Base-by-base conservation (phyloP, 2,329 filamentous ascomycete species). In the Xylaria sp. region DNA sequence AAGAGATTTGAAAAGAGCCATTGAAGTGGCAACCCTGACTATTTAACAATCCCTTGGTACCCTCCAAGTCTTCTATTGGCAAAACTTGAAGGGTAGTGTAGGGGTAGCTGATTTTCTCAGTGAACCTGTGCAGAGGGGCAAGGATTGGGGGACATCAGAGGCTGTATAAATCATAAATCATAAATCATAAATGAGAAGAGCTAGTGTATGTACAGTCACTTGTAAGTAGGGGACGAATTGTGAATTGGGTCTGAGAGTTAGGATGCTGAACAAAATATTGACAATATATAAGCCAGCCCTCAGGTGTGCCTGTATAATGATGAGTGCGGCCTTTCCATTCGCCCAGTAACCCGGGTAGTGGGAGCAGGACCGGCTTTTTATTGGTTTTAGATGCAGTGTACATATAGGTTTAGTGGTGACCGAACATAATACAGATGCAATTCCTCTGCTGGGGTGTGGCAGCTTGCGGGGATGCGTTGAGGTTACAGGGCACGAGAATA, bases 311-410 rank as follows among this genome's bases (percentile, higher is more conserved):
- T 28, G 57, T 64, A 60, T 60, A 57, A 54, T 8, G 17, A 28
- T 8, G 17, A 28, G 33, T 42, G n/a, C n/a, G 37, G 8, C 45
- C 45, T 12, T 60, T 51, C 50, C 43, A 57, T n/a, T 49, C 21
- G 23, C 21, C 61, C 42, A 25, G 42, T 23, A 35, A 46, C 43
- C 45, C 14, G 45, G 56, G 9, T n/a, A n/a, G n/a, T 60, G 46
- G 45, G 25, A 51, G 51, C 9, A 28, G 45, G 46, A 55, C 47
- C 40, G 31, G 61, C 50, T 40, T 61, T 51, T 25, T 46, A 64
- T 60, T 64, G 57, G 57, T 53, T 33, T 58, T 12, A 49, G 19
- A 57, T 49, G 46, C 47, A 57, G 38, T 21, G 52, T 55, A 35
- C 47, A 25, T n/a, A 23, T 55, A 35, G 37, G 37, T 19, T 40